These are phyloP conservation scores for Chernovozyma aurita DNA, from an alignment of 1,139 yeast genomes.

Conservation along the genomic window DNA sequence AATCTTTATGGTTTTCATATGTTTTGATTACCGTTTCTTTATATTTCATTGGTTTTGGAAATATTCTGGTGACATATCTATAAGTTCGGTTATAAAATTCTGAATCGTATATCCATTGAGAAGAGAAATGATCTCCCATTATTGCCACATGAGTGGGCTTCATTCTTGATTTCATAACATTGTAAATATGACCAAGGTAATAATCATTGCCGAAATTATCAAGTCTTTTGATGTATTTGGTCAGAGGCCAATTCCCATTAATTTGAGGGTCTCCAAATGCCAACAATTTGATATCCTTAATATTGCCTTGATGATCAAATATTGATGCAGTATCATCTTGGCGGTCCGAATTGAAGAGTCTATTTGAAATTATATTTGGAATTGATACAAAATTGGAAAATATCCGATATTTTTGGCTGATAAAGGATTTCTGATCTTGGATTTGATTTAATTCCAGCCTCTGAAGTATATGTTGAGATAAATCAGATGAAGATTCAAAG, in stretches of 20 bases:
- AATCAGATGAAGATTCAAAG: neutral
- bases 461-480: neutral
- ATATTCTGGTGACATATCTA: slow-evolving; percentile 64
- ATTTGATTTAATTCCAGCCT: neutral
- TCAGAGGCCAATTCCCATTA: slow-evolving; percentile 73
- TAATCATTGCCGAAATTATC: slow-evolving; percentile 88
- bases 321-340: neutral
- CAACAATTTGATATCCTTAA: slow-evolving; percentile 56
- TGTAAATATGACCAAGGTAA: slow-evolving; percentile 79
- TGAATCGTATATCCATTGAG: slow-evolving; percentile 89
- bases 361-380: too few relatives aligned
- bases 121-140: slow-evolving; percentile 90
- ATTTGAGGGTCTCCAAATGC: slow-evolving; percentile 97
- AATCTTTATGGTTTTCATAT: slow-evolving; percentile 41
- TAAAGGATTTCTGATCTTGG: neutral
- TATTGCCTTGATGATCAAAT: slow-evolving; percentile 10
- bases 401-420: neutral
- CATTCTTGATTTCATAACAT: slow-evolving; percentile 55
- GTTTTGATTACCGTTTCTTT: slow-evolving; percentile 46
- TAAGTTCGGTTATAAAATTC: slow-evolving; percentile 78
- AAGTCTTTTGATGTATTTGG: slow-evolving; percentile 68
- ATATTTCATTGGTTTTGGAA: slow-evolving; percentile 50
- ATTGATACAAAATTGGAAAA: neutral
- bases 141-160: slow-evolving; percentile 80
- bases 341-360: too few relatives aligned